phyloP scores from a whole-genome alignment of 176 grass and related monocot genomes.

The Triticum urartu region DNA sequence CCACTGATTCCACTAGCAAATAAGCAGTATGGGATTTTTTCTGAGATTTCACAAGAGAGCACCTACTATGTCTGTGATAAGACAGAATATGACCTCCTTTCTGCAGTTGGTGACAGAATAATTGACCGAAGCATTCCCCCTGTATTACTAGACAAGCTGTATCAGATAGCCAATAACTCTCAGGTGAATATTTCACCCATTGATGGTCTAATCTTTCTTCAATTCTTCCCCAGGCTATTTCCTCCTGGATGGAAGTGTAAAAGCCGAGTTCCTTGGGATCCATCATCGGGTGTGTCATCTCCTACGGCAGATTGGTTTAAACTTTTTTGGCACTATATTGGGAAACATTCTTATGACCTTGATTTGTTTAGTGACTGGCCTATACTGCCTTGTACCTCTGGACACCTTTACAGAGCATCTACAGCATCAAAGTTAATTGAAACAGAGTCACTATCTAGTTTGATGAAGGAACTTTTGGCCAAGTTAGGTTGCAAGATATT shows the following conservation, averaged over 20 bases:
- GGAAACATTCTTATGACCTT: constrained; percentile 61
- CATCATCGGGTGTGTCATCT: constrained; percentile 43
- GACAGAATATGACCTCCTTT: constrained; percentile 76
- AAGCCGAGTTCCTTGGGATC: constrained; percentile 79
- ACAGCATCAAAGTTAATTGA: constrained; percentile 73
- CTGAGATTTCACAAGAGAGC: constrained; percentile 39
- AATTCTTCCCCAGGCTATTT: constrained; percentile 78
- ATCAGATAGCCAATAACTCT: constrained; percentile 63
- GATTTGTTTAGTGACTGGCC: constrained; percentile 85
- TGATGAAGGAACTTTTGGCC: constrained; percentile 58
- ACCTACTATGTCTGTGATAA: constrained; percentile 72
- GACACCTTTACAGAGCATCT: constrained; percentile 68
- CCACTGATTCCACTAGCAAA: constrained; percentile 88
- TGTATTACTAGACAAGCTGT: constrained; percentile 54
- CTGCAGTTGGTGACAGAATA: constrained; percentile 63
- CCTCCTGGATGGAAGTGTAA: constrained; percentile 78
- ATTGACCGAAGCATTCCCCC: constrained; percentile 71
- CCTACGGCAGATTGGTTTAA: constrained; percentile 77
- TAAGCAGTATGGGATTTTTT: constrained; percentile 71
- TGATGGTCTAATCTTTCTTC: constrained; percentile 60
- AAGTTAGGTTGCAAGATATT: constrained; percentile 93
- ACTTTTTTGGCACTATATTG: constrained; percentile 92
- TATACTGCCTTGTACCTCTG: constrained; percentile 87
- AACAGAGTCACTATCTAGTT: constrained; percentile 63
- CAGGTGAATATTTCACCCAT: constrained; percentile 67